Evolutionary conservation across 495 filamentous ascomycete genomes (phyloP).

Genomic region (Aspergillus heteromorphus): DNA sequence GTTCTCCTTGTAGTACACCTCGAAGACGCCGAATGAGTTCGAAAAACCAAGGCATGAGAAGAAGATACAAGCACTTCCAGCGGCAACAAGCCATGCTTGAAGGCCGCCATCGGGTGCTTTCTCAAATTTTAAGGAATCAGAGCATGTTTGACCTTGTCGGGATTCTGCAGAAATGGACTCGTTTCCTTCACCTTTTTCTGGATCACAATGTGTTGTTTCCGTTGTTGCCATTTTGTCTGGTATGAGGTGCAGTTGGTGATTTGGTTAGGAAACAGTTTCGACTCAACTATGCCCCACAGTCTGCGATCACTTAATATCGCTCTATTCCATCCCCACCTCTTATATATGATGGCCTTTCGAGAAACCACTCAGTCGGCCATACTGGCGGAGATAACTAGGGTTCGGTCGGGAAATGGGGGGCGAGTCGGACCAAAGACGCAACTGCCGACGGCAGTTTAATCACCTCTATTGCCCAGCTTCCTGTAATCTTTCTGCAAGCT

Average conservation of each 20-base stretch:
- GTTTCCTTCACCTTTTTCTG: background rate
- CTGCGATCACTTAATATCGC: no score
- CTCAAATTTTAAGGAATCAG: background rate
- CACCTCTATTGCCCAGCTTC: background rate
- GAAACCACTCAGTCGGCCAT: no score
- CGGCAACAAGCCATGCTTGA: slow-evolving; percentile 28
- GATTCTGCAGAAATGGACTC: background rate
- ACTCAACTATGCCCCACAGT: no score
- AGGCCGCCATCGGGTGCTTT: slow-evolving; percentile 24
- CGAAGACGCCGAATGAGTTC: slow-evolving; percentile 60
- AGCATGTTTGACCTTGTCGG: background rate
- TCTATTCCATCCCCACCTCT: no score
- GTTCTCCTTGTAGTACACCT: slow-evolving; percentile 52
- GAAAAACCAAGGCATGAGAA: slow-evolving; percentile 48
- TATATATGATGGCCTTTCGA: no score
- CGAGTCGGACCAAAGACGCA: slow-evolving; percentile 24
- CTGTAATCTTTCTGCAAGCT: background rate
- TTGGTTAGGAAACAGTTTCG: no score
- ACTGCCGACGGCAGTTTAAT: background rate
- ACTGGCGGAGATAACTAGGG: slow-evolving; percentile 1
- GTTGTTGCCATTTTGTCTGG: background rate
- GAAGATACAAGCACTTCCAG: slow-evolving; percentile 22
- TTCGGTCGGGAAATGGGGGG: slow-evolving; percentile 23
- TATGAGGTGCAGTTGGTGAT: no score
- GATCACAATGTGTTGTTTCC: background rate